Evolutionary conservation across 106 monocot genomes (phyloP).

Genomic region (Dioscorea zingiberensis): DNA sequence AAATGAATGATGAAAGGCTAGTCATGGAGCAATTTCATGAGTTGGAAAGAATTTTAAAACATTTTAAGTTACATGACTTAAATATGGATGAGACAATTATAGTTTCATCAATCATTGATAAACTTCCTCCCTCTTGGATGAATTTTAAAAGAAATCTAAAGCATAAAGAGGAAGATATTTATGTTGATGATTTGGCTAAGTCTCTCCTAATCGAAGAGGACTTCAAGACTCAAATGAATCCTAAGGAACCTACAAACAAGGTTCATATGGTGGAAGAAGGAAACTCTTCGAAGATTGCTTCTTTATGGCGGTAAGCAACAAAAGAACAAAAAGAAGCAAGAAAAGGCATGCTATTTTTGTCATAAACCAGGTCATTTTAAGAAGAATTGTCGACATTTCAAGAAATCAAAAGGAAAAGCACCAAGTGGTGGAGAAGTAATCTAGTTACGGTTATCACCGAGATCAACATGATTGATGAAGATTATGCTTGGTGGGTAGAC

Average conservation of each 20-base stretch:
- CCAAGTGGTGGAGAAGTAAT: background rate
- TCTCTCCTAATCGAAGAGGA: background rate
- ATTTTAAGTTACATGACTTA: too few species aligned
- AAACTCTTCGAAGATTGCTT: background rate
- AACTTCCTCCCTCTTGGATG: too few species aligned
- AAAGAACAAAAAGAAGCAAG: background rate
- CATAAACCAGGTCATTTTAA: background rate
- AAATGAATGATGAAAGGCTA: background rate
- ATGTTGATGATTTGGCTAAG: background rate
- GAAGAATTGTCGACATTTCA: background rate
- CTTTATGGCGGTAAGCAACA: background rate
- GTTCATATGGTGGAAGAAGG: background rate
- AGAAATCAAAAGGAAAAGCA: background rate
- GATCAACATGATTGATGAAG: background rate
- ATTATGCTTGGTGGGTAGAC: background rate
- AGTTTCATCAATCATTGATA: too few species aligned
- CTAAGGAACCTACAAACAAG: background rate
- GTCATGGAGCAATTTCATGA: background rate
- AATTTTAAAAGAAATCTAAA: too few species aligned
- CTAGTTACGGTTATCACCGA: background rate
- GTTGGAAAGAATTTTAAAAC: background rate
- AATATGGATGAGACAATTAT: background rate
- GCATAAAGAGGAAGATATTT: too few species aligned
- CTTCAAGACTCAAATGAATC: background rate
- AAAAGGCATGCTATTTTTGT: background rate